phyloP scores from a whole-genome alignment of 2,329 filamentous ascomycete genomes.

The Didymella sp. region DNA sequence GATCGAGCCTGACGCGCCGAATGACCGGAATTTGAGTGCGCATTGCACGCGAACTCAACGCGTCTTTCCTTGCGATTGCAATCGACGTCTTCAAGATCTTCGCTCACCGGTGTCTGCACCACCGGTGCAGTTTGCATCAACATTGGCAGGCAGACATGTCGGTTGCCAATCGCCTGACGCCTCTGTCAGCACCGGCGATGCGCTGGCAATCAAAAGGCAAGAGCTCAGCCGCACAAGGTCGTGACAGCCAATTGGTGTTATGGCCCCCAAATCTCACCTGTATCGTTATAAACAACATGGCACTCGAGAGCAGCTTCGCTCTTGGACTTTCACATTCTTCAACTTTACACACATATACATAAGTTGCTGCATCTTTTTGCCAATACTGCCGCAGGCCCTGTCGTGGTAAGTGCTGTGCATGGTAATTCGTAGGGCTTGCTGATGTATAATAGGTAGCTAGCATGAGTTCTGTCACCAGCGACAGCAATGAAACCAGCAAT shows the following conservation, averaged over 20 bases:
- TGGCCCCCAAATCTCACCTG: not conserved
- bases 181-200: not conserved
- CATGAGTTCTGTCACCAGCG: conserved; percentile 30
- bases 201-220: not conserved
- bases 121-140: not conserved
- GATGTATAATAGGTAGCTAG: not conserved
- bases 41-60: not conserved
- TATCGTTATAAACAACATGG: not conserved
- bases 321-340: not conserved
- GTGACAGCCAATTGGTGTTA: not conserved
- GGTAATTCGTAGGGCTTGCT: not conserved
- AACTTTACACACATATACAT: not conserved
- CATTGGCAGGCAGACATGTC: not conserved
- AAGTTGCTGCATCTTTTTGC: not conserved
- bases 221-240: conserved; percentile 2
- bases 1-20: not conserved
- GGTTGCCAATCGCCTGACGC: not conserved
- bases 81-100: not conserved
- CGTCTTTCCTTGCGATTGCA: not conserved
- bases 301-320: not conserved
- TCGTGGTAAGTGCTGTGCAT: not conserved
- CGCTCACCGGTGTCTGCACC: not conserved
- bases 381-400: not conserved
- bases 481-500: conserved; percentile 16
- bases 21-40: not conserved